Percentiles rank a stretch among this genome's conserved stretches.
These are phyloP conservation scores for Exserohilum turcica DNA, from an alignment of 2,329 filamentous ascomycete genomes.

Conservation along the genomic window DNA sequence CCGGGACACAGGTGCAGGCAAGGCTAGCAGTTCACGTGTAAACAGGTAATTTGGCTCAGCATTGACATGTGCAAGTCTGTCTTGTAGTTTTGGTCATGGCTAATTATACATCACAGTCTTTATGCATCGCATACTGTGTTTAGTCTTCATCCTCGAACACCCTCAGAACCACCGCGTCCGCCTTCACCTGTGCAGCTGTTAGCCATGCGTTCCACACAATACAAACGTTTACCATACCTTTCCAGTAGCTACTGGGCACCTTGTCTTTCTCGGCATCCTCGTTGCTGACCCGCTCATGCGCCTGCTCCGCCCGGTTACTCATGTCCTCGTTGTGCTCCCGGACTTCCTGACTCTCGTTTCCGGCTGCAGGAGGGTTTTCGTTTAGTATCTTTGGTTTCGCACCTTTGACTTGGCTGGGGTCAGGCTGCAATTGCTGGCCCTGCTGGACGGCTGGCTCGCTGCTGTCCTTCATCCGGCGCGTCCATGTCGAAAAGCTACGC, in stretches of 20 bases:
- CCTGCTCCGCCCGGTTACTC: constrained; percentile 50
- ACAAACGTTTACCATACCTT: constrained; percentile 33
- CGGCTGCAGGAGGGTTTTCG: constrained; percentile 40
- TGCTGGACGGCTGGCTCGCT: constrained; percentile 26
- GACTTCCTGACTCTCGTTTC: constrained; percentile 46
- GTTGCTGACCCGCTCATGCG: constrained; percentile 46
- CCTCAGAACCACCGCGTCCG: constrained; percentile 27
- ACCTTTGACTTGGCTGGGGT: constrained; percentile 34
- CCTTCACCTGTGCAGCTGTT: constrained; percentile 30
- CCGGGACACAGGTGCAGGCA: background rate
- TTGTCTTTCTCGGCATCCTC: constrained; percentile 50
- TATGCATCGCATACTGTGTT: background rate
- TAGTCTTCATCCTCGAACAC: constrained; percentile 6
- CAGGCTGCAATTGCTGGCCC: constrained; percentile 14
- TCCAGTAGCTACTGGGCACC: constrained; percentile 49
- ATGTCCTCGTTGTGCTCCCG: constrained; percentile 54
- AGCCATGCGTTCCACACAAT: constrained; percentile 4
- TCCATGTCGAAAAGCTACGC: constrained; percentile 20
- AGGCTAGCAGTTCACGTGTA: too few relatives aligned
- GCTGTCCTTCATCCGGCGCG: constrained; percentile 15
- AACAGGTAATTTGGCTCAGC: background rate
- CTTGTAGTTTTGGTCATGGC: background rate
- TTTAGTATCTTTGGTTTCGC: constrained; percentile 53
- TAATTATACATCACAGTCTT: constrained; percentile 9
- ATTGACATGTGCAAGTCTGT: background rate